Evolutionary conservation across 139 green algal genomes (phyloP).

Genomic region (Yamagishiella unicocca): DNA sequence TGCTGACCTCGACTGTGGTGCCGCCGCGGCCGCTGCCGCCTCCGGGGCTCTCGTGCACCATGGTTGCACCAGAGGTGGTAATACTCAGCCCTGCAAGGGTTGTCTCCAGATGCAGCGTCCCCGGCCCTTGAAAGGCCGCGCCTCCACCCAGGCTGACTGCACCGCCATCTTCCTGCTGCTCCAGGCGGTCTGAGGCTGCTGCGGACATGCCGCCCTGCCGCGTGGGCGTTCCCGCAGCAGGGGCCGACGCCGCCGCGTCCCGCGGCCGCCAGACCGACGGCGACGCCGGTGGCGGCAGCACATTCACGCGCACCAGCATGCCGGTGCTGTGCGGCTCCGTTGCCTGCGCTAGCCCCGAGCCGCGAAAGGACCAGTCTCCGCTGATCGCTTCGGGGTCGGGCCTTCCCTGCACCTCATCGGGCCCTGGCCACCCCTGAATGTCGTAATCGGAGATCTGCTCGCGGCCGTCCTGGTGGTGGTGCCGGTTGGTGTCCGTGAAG

Average conservation of each 20-base stretch:
- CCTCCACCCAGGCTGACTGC: too few relatives aligned
- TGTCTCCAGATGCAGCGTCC: neutral
- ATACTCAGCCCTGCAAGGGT: neutral
- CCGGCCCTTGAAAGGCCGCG: too few relatives aligned
- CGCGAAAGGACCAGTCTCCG: too few relatives aligned
- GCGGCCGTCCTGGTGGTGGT: neutral
- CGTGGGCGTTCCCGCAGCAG: neutral
- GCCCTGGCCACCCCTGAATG: too few relatives aligned
- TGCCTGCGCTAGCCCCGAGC: neutral
- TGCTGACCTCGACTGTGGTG: neutral
- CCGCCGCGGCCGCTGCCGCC: neutral
- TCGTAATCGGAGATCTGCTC: neutral
- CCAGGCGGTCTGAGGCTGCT: neutral
- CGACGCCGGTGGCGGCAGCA: neutral
- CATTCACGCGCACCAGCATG: conserved; percentile 14
- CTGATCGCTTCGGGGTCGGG: too few relatives aligned
- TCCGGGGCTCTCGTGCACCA: neutral
- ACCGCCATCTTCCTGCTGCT: too few relatives aligned
- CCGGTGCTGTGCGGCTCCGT: neutral
- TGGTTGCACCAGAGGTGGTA: neutral
- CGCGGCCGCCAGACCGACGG: neutral
- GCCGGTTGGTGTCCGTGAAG: neutral
- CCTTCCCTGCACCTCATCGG: too few relatives aligned
- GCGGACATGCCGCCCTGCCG: neutral
- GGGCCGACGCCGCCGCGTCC: neutral